Evolutionary conservation across 768 basidiomycete species (phyloP).

Genomic region (Termitomyces sp.): DNA sequence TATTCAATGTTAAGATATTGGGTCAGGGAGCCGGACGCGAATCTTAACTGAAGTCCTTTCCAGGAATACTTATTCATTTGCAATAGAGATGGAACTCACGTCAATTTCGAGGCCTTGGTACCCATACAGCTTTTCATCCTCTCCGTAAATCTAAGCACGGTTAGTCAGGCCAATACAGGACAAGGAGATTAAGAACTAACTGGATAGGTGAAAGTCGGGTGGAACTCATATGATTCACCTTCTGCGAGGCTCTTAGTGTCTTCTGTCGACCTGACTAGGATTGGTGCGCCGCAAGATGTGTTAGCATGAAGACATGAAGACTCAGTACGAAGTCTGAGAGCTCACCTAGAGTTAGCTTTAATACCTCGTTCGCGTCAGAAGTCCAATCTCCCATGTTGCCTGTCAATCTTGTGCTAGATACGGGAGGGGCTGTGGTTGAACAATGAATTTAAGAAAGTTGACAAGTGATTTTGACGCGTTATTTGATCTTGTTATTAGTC

Average conservation of each 20-base stretch:
- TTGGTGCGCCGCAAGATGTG: not conserved
- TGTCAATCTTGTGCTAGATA: not conserved
- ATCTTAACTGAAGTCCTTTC: constrained; percentile 50
- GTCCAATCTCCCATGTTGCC: constrained; percentile 64
- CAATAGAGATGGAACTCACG: constrained; percentile 37
- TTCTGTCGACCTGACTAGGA: constrained; percentile 60
- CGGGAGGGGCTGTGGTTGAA: not conserved
- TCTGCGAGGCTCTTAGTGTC: constrained; percentile 55
- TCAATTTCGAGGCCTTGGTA: constrained; percentile 82
- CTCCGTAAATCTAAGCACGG: constrained; percentile 77
- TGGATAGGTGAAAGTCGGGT: constrained; percentile 92
- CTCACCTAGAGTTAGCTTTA: constrained; percentile 71
- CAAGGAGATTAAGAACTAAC: constrained; percentile 34
- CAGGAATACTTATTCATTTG: not conserved
- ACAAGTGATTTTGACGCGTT: constrained; percentile 15
- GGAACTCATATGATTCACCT: constrained; percentile 65
- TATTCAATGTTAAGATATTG: constrained; percentile 71
- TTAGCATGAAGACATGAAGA: not conserved
- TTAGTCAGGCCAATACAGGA: not conserved
- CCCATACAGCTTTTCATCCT: constrained; percentile 95
- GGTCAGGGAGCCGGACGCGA: constrained; percentile 82
- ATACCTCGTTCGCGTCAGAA: constrained; percentile 69
- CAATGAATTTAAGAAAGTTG: not conserved
- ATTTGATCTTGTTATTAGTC: constrained; percentile 16
- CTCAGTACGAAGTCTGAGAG: not conserved